Conservation (phyloP, 192 early-diverging fungal genomes). For the Coemansia erecta region DNA sequence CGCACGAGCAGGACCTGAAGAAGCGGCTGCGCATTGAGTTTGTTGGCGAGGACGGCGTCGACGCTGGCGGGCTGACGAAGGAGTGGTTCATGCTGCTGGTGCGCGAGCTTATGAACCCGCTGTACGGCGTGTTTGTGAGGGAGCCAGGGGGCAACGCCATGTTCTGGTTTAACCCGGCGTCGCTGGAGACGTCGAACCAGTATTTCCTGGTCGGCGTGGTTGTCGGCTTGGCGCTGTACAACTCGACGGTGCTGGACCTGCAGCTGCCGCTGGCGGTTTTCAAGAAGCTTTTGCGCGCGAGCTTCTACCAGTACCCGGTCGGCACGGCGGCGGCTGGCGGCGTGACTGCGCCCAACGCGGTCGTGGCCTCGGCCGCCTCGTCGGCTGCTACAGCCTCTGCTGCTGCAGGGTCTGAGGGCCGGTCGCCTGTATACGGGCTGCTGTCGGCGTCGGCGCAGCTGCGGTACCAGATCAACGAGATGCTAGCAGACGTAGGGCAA, state of each 20-base stretch:
- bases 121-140: conserved; percentile 81
- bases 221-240: conserved; percentile 90
- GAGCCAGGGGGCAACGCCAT: conserved; percentile 67
- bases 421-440: conserved; percentile 34
- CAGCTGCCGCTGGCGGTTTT: conserved; percentile 78
- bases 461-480: conserved; percentile 58
- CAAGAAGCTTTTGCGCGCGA: conserved; percentile 75
- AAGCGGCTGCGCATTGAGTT: conserved; percentile 92
- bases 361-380: background rate
- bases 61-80: conserved; percentile 94
- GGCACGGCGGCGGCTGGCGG: background rate
- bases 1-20: conserved; percentile 77
- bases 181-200: conserved; percentile 74
- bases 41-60: conserved; percentile 91
- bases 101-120: conserved; percentile 87
- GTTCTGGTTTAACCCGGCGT: conserved; percentile 78
- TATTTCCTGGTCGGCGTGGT: conserved; percentile 90
- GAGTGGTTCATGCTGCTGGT: conserved; percentile 97
- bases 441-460: conserved; percentile 43
- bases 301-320: conserved; percentile 19
- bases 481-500: conserved; percentile 72
- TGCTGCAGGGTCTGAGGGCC: conserved; percentile 14
- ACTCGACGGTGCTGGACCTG: conserved; percentile 89
- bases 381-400: conserved; percentile 5
- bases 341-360: conserved; percentile 6